Evolutionary conservation across 345 rosid genomes (phyloP).

Genomic region (Hibiscus syriacus): DNA sequence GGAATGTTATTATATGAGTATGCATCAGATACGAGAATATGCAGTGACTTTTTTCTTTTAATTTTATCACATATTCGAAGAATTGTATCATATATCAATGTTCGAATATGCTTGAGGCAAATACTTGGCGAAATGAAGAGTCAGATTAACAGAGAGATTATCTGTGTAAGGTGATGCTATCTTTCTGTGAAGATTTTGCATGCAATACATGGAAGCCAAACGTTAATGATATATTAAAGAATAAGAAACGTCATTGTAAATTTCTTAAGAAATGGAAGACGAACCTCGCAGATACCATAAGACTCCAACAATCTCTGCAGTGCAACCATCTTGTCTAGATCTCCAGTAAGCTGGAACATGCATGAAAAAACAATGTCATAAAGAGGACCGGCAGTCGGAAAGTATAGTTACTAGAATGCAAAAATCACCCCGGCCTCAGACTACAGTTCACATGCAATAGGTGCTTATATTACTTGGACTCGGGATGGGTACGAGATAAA

Average conservation of each 20-base stretch:
- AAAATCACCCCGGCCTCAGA: background rate
- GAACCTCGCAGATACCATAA: constrained; percentile 91
- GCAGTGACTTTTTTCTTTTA: too few species aligned
- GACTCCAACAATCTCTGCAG: constrained; percentile 88
- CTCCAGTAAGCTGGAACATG: constrained; percentile 70
- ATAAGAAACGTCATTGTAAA: background rate
- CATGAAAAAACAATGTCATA: constrained; percentile 4
- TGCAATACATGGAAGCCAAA: background rate
- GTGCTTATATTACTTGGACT: background rate
- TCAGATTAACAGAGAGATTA: background rate
- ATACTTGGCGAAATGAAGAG: background rate
- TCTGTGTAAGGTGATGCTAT: too few species aligned
- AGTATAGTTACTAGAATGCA: background rate
- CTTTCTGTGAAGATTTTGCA: background rate
- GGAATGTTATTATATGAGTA: background rate
- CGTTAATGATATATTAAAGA: background rate
- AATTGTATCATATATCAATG: too few species aligned
- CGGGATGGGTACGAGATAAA: background rate
- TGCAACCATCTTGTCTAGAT: constrained; percentile 91
- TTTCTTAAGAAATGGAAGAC: constrained; percentile 14
- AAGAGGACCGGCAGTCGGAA: constrained; percentile 6
- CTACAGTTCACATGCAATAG: background rate
- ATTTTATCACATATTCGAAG: too few species aligned
- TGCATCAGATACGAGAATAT: too few species aligned
- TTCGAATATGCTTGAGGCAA: too few species aligned